Percentiles rank a stretch among this genome's conserved stretches.
These are phyloP conservation scores for Chlorella sp. DNA, from an alignment of 139 green algal genomes.

Conservation along the genomic window DNA sequence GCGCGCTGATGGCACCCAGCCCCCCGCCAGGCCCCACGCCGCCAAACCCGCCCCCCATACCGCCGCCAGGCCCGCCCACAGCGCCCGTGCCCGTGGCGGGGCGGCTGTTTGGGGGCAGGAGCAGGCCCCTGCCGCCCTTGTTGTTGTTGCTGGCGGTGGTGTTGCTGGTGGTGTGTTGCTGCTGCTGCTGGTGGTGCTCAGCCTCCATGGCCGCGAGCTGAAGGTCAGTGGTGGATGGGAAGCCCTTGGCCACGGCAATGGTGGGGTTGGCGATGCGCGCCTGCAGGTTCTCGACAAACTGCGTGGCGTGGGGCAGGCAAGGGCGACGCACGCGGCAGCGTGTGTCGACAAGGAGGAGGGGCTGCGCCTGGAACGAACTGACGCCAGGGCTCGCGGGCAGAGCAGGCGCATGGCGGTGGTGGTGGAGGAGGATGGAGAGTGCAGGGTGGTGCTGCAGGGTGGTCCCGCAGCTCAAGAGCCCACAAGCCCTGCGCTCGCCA, in stretches of 20 bases:
- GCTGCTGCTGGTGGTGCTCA: too few relatives aligned
- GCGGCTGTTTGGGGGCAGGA: too few relatives aligned
- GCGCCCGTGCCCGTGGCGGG: too few relatives aligned
- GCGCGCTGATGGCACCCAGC: too few relatives aligned
- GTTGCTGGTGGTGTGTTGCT: neutral
- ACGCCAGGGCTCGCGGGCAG: too few relatives aligned
- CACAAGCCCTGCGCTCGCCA: neutral
- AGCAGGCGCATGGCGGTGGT: neutral
- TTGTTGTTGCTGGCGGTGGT: too few relatives aligned
- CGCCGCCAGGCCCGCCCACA: neutral
- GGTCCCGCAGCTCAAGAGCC: neutral
- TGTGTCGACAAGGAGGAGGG: too few relatives aligned
- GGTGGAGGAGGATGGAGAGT: neutral
- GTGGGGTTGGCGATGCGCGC: neutral
- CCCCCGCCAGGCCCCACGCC: neutral
- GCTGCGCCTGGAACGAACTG: too few relatives aligned
- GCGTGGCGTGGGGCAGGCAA: neutral
- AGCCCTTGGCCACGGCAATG: slow-evolving; percentile 4
- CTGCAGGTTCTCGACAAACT: slow-evolving; percentile 43
- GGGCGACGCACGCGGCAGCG: too few relatives aligned
- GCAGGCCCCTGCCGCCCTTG: too few relatives aligned
- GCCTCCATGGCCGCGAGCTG: too few relatives aligned
- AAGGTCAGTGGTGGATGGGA: slow-evolving; percentile 13
- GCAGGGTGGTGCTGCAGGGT: neutral
- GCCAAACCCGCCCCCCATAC: neutral